These are phyloP conservation scores for Wallacemonas sp. DNA, from an alignment of 208 protist genomes.

Conservation along the genomic window DNA sequence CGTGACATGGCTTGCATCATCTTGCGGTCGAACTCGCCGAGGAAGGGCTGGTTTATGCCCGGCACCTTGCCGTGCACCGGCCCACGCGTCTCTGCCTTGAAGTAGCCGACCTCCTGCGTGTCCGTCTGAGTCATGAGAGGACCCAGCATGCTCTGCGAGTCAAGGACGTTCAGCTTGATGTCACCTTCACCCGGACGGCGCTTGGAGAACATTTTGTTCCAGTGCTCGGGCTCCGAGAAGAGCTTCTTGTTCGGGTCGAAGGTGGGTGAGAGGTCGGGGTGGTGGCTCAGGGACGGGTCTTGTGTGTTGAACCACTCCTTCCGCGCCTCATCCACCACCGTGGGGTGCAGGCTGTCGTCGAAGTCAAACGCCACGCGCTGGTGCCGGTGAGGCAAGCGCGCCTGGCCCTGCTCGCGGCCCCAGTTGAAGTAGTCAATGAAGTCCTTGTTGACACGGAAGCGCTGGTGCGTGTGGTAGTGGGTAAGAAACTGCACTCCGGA, in stretches of 20 bases:
- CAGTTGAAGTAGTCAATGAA: constrained; percentile 93
- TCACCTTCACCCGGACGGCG: constrained; percentile 82
- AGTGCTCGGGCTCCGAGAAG: constrained; percentile 89
- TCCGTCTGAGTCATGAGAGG: constrained; percentile 80
- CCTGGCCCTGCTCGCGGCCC: constrained; percentile 89
- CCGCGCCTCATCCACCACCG: constrained; percentile 25
- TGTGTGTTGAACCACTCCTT: constrained; percentile 63
- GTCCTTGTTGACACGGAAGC: constrained; percentile 86
- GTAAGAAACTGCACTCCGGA: constrained; percentile 90
- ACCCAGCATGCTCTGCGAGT: constrained; percentile 70
- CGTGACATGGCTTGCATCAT: constrained; percentile 91
- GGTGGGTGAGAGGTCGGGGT: constrained; percentile 52
- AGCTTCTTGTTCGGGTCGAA: constrained; percentile 82
- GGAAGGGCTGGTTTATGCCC: constrained; percentile 82
- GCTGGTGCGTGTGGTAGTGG: constrained; percentile 89
- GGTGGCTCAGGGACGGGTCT: constrained; percentile 55
- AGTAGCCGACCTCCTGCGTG: constrained; percentile 54
- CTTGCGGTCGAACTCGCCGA: constrained; percentile 81
- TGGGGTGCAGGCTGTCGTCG: constrained; percentile 80
- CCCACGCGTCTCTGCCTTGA: constrained; percentile 67
- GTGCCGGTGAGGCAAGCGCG: constrained; percentile 84
- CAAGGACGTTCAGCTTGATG: constrained; percentile 61
- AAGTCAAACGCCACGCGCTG: constrained; percentile 92
- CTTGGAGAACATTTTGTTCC: constrained; percentile 90
- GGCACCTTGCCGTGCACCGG: constrained; percentile 69